Evolutionary conservation across 2,329 filamentous ascomycete species (phyloP), one percentile per base, ranked within the genome.

Genomic region (Blastomyces parvus): DNA sequence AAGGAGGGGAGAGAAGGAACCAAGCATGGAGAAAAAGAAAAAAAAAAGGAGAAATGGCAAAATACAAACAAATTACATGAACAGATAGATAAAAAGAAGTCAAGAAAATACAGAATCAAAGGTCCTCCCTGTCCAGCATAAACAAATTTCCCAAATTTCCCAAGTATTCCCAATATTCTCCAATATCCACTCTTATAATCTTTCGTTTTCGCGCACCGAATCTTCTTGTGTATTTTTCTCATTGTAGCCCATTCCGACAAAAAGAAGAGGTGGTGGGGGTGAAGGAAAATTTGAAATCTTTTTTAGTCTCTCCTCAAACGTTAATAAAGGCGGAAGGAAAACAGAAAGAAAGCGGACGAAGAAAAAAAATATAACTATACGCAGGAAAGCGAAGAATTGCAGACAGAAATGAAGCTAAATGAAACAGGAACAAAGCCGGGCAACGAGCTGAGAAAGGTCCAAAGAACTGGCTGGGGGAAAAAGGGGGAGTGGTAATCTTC

Each of bases 101-200:
- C n/a, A n/a, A n/a, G n/a, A 44, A 27, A 44, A 40, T 4, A 44
- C 14, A 17, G 19, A 48, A 48, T n/a, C 38, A 38, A 59, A 59
- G n/a, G 17, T 36, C 40, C 40, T 48, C 42, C 40, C 17, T 33
- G 48, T 46, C 27, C 27, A 38, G 33, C 17, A 22, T 44, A 27
- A 59, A 59, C 46, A 7, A 9, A 36, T 9, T 36, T 30, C 19
- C 27, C 56, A 38, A 30, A 36, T 9, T 36, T 36, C 33, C 33
- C 33, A 33, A 33, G 5, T 48, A 17, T 33, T 59, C 40, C 57
- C 42, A 44, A 59, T 59, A 25, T 59, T 59, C 57, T 59, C 57
- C 57, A 48, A 48, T 59, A 48, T 59, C 40, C 42, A 30, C 27
- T 48, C 57, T 59, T 48, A 56, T 36, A 59, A 59, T 42, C 25